Evolutionary conservation across 495 filamentous ascomycete species (phyloP), one percentile per base, ranked within the genome.

Genomic region (Trichoderma reesei): DNA sequence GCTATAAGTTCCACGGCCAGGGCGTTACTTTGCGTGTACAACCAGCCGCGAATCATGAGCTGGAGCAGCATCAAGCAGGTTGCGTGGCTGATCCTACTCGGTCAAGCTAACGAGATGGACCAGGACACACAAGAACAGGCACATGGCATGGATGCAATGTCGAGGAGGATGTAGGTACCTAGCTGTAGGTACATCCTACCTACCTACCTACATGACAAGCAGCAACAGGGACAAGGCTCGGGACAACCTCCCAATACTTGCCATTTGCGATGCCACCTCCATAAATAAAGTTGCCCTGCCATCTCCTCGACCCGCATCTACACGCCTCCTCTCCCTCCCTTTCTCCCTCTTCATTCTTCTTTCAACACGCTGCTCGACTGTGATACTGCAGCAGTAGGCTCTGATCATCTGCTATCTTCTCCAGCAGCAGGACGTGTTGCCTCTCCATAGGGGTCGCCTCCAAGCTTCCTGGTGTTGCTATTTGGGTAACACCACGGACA

Each of bases 71-170:
- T 44, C 26, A 26, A 26, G 26, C 26, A 26, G 26, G 26, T 26
- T 26, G 26, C 26, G 51, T 33, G 51, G 51, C 51, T 56, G 51
- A 56, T 33, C 14, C 44, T 11, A 26, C 26, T 26, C 26, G 26
- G 26, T 26, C 26, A 26, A 26, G 26, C 26, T 26, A 26, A 26
- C 1, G 26, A 26, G 26, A 26, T 3, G 51, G 34, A 26, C 51
- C 18, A n/a, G 51, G 51, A 56, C 14, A n/a, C 51, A 36, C 6
- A 9, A 11, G 3, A 56, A 33, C 33, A 9, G 26, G 51, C 51
- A 56, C 51, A 56, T 56, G 51, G 51, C 51, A 56, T 56, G 51
- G 51, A 48, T 48, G 51, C 14, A 56, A 56, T 34, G 51, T 11
- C 9, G 16, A 48, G 18, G 16, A 16, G 44, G 4, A 39, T 39